These are phyloP conservation scores for Neospermospora avenae DNA, from an alignment of 2,329 filamentous ascomycete species.

Conservation along the genomic window DNA sequence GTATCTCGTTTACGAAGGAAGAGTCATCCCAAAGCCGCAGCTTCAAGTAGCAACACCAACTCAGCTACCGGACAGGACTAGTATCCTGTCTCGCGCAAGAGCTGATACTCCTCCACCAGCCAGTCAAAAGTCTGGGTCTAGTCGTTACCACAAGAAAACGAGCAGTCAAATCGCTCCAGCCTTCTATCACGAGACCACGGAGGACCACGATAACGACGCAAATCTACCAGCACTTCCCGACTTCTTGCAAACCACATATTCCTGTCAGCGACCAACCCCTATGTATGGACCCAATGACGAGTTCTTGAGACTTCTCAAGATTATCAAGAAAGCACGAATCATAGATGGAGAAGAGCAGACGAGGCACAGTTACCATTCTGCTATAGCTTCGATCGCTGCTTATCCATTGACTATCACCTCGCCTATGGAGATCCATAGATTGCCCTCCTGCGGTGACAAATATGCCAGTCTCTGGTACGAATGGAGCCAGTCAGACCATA, in stretches of 20 bases:
- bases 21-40: conserved; percentile 9
- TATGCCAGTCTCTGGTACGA: conserved; percentile 75
- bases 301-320: conserved; percentile 72
- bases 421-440: conserved; percentile 40
- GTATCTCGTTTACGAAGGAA: conserved; percentile 55
- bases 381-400: conserved; percentile 78
- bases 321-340: conserved; percentile 68
- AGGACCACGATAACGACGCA: conserved; percentile 73
- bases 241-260: conserved; percentile 64
- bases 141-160: conserved; percentile 5
- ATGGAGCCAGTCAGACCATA: conserved; percentile 58
- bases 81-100: conserved; percentile 31
- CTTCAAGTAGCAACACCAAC: background rate
- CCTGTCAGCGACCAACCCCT: conserved; percentile 77
- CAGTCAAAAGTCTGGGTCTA: conserved; percentile 24
- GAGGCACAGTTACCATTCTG: conserved; percentile 80
- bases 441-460: conserved; percentile 81
- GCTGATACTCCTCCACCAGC: conserved; percentile 20
- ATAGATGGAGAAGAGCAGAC: conserved; percentile 75
- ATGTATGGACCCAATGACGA: conserved; percentile 65
- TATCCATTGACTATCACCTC: conserved; percentile 55
- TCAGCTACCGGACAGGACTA: background rate
- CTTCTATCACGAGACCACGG: conserved; percentile 67
- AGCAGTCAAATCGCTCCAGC: conserved; percentile 35
- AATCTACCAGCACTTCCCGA: conserved; percentile 64